These are phyloP conservation scores for Bothriochloa decipiens DNA, from an alignment of 176 grass and related monocot genomes.

Conservation along the genomic window DNA sequence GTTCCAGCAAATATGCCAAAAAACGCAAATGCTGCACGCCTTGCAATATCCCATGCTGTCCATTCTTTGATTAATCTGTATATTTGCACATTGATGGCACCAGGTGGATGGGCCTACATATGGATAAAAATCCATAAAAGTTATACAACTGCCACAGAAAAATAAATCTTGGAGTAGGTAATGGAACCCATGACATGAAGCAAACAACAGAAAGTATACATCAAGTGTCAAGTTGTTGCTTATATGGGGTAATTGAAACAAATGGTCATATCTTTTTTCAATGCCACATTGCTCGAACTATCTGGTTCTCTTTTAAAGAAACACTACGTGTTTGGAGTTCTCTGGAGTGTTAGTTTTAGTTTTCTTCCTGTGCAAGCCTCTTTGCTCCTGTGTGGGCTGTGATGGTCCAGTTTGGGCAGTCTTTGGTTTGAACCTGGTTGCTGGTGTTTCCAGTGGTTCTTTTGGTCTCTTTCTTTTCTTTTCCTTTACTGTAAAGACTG, in stretches of 20 bases:
- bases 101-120: constrained; percentile 83
- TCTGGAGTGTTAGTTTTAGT: neutral
- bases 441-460: neutral
- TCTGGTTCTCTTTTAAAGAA: neutral
- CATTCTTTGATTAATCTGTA: constrained; percentile 99
- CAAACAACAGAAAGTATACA: neutral
- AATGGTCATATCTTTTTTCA: neutral
- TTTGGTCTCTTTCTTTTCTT: neutral
- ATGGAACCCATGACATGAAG: constrained; percentile 8
- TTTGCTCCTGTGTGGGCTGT: neutral
- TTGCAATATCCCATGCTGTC: constrained; percentile 99
- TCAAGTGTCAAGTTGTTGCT: neutral
- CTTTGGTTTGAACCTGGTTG: neutral
- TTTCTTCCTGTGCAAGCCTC: neutral
- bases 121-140: constrained; percentile 35
- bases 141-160: neutral
- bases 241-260: neutral
- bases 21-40: constrained; percentile 95
- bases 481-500: neutral
- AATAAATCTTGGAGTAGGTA: neutral
- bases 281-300: too few species aligned
- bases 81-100: constrained; percentile 97
- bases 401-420: neutral
- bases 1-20: constrained; percentile 98
- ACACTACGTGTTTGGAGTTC: neutral